Conservation (phyloP, 805 yeast genomes). For the Nakazawaea peltata region DNA sequence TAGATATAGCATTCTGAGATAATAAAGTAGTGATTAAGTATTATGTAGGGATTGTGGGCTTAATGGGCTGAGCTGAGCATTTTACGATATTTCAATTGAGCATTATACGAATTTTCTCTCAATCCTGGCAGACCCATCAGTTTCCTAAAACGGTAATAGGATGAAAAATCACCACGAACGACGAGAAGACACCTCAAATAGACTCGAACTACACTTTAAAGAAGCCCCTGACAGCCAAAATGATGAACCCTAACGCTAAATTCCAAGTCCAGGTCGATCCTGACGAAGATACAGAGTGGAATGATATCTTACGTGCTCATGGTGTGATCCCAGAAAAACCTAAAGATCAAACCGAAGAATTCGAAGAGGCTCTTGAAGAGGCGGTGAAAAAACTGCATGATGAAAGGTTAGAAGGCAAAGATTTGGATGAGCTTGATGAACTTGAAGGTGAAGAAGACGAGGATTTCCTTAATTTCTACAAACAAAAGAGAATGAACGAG, state of each 20-base stretch:
- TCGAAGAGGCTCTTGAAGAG: slow-evolving; percentile 83
- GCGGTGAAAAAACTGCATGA: slow-evolving; percentile 76
- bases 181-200: too few species aligned
- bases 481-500: slow-evolving; percentile 71
- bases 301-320: slow-evolving; percentile 82
- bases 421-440: slow-evolving; percentile 75
- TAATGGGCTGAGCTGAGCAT: too few species aligned
- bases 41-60: too few species aligned
- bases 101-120: too few species aligned
- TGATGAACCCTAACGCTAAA: slow-evolving; percentile 36
- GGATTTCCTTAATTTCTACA: slow-evolving; percentile 74
- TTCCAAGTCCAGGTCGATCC: slow-evolving; percentile 88
- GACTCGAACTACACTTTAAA: too few species aligned
- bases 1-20: too few species aligned
- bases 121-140: too few species aligned
- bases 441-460: slow-evolving; percentile 92
- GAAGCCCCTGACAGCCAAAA: too few species aligned
- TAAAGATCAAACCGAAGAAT: slow-evolving; percentile 77
- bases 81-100: too few species aligned
- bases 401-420: slow-evolving; percentile 69
- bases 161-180: too few species aligned
- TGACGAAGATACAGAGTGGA: slow-evolving; percentile 97
- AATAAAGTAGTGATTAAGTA: too few species aligned
- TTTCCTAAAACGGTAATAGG: too few species aligned
- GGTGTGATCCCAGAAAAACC: slow-evolving; percentile 92